phyloP scores from a whole-genome alignment of 2,329 filamentous ascomycete species.

The Stagonosporopsis rhizophila region DNA sequence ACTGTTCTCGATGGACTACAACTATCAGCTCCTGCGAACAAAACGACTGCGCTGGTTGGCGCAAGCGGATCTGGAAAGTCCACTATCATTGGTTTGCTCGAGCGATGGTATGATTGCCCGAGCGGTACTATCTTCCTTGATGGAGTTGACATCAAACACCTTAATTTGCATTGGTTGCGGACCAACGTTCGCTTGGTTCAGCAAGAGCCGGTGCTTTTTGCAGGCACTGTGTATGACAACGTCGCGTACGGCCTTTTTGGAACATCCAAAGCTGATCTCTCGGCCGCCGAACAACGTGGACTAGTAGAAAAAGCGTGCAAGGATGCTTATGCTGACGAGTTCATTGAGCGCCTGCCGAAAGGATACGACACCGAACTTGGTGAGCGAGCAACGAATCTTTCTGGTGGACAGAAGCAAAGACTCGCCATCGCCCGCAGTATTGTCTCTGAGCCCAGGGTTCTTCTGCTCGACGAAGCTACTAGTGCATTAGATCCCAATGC shows the following conservation, averaged over 20 bases:
- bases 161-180: conserved; percentile 89
- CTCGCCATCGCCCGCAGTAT: conserved; percentile 92
- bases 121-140: conserved; percentile 37
- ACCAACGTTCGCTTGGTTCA: conserved; percentile 91
- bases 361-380: conserved; percentile 93
- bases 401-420: conserved; percentile 93
- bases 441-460: conserved; percentile 85
- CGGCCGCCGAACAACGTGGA: conserved; percentile 67
- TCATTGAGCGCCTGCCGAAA: conserved; percentile 69
- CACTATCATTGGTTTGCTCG: conserved; percentile 82
- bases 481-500: conserved; percentile 92
- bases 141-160: conserved; percentile 69
- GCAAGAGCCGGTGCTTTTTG: conserved; percentile 90
- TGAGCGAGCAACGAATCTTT: conserved; percentile 87
- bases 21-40: conserved; percentile 81
- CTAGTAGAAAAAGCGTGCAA: conserved; percentile 80
- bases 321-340: conserved; percentile 95
- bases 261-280: conserved; percentile 64
- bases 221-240: conserved; percentile 85
- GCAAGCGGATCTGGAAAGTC: conserved; percentile 94
- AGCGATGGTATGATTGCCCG: conserved; percentile 60
- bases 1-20: conserved; percentile 83
- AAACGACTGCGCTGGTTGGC: conserved; percentile 90
- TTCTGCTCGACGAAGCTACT: conserved; percentile 86
- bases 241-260: conserved; percentile 81